Percentiles rank a stretch among this genome's conserved stretches.
Conservation (phyloP, 179 eudicot species). For the Spinacia oleracea region DNA sequence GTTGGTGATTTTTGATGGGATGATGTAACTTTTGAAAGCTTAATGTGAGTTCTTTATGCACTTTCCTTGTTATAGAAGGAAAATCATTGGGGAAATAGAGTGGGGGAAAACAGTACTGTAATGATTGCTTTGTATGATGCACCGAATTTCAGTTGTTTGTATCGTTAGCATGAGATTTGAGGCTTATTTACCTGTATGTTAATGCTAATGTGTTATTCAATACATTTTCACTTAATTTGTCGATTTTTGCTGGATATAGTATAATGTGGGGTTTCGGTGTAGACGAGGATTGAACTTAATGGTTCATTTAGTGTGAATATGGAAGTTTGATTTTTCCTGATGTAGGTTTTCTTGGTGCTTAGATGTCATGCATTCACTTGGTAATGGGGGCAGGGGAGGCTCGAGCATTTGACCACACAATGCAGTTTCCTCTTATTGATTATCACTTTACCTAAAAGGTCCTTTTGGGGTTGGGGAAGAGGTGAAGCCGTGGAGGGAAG, state of each 20-base stretch:
- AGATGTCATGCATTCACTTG: not conserved
- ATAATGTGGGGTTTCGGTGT: not conserved
- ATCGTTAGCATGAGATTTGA: not conserved
- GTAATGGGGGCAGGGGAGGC: not conserved
- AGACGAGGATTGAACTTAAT: too few relatives aligned
- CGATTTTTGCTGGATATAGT: not conserved
- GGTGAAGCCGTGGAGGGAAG: not conserved
- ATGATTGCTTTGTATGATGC: not conserved
- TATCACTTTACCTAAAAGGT: too few relatives aligned
- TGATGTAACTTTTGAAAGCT: conserved; percentile 5
- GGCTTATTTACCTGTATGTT: not conserved
- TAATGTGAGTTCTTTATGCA: not conserved
- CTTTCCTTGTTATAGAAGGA: not conserved
- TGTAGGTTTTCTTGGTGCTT: not conserved
- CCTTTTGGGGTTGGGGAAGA: not conserved
- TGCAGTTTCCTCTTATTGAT: not conserved
- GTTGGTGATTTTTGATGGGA: not conserved
- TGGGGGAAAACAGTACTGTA: not conserved
- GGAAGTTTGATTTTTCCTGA: not conserved
- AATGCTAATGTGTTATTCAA: not conserved
- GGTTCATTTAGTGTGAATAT: not conserved
- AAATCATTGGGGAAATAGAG: not conserved
- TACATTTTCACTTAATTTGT: too few relatives aligned
- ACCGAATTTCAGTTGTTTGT: not conserved
- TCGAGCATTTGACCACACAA: not conserved